Evolutionary conservation across 257 asterid genomes (phyloP).

Genomic region (Solanum chmielewskii): DNA sequence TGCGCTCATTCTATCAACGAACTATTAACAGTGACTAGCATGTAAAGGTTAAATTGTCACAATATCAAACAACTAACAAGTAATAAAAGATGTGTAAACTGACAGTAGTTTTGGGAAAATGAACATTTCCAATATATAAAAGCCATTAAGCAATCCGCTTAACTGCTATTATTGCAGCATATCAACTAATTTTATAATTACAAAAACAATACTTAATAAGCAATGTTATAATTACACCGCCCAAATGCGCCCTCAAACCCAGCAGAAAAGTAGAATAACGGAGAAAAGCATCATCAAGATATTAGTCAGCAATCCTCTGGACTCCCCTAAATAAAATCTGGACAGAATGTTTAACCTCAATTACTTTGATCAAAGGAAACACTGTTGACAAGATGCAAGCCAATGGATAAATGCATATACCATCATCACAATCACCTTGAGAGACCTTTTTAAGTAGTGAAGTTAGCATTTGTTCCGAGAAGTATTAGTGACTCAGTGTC

Average conservation of each 20-base stretch:
- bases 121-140: not conserved
- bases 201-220: not conserved
- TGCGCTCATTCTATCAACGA: not conserved
- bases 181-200: not conserved
- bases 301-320: not conserved
- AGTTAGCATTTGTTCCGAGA: not conserved
- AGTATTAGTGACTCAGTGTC: not conserved
- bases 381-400: not conserved
- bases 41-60: not conserved
- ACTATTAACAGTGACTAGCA: not conserved
- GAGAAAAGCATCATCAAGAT: not conserved
- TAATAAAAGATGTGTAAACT: not conserved
- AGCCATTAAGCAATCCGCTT: not conserved
- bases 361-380: not conserved
- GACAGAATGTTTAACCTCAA: not conserved
- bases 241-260: not conserved
- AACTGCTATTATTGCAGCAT: not conserved
- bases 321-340: not conserved
- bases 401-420: not conserved
- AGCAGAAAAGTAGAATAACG: not conserved
- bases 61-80: not conserved
- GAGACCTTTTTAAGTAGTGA: not conserved
- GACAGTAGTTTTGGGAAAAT: not conserved
- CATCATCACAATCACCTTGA: not conserved
- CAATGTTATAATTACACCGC: not conserved